Evolutionary conservation across 441 rosid species (phyloP), one percentile per base, ranked within the genome.

Genomic region (Pelargonium citronellum): DNA sequence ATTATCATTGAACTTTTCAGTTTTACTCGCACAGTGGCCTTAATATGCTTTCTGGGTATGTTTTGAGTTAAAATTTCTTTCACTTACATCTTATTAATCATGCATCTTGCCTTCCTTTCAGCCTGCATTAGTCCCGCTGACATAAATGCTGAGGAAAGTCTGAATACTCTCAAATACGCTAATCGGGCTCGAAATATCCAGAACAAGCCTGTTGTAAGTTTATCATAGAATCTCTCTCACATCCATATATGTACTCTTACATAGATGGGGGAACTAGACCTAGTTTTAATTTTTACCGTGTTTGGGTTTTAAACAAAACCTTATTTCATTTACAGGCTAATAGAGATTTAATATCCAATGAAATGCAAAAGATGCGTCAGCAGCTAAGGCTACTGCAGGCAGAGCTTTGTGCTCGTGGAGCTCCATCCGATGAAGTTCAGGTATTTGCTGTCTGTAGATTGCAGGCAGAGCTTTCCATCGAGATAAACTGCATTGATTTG

Each of bases 161-260:
- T 87, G n/a, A 85, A 85, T 75, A 85, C 89, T 15, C 83, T 87
- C 71, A 87, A 85, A 68, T 87, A 87, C 68, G 91, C 89, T 37
- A 87, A 87, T 68, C 89, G 91, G 69, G 91, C 91, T 79, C 86
- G 91, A 64, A 85, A 87, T 82, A 87, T 87, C 57, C 87, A 87
- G 76, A 87, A 87, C 73, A 87, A 85, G 80, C 89, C 84, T 66
- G 85, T 87, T 75, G 91, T 87, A 82, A 82, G 89, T 76, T 71
- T 61, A 53, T 66, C 10, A 1, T 39, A 39, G 43, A 7, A 39
- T 39, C 43, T 39, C 39, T 34, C 43, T 39, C 10, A 10, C 43
- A 39, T 39, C 43, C 43, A 39, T 34, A 44, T 71, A 20, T 39
- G 24, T 71, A 37, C 46, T 34, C 46, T 73, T 44, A 30, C 65